phyloP scores from a whole-genome alignment of 257 asterid genomes.

The Primulina tabacum region DNA sequence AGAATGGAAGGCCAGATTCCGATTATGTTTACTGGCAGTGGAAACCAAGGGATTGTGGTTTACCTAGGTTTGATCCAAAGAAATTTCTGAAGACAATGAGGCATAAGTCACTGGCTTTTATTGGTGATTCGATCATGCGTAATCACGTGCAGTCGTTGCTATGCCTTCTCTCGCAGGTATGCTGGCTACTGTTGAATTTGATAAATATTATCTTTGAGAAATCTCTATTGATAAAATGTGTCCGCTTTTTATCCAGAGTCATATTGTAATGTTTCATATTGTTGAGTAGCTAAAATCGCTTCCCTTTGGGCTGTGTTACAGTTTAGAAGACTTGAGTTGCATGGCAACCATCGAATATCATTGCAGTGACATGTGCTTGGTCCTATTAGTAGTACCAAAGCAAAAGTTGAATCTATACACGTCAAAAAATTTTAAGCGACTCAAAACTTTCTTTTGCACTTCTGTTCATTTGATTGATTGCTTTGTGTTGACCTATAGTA shows the following conservation, averaged over 20 bases:
- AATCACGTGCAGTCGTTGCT: conserved; percentile 78
- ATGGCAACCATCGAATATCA: not conserved
- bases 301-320: not conserved
- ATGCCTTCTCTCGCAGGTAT: conserved; percentile 74
- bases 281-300: not conserved
- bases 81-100: conserved; percentile 67
- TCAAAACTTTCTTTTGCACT: not conserved
- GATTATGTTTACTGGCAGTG: conserved; percentile 80
- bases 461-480: not conserved
- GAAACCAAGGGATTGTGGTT: conserved; percentile 68
- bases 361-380: not conserved
- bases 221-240: too few relatives aligned
- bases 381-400: not conserved
- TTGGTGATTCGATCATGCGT: conserved; percentile 83
- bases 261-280: too few relatives aligned
- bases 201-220: too few relatives aligned
- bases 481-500: not conserved
- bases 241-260: too few relatives aligned
- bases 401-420: too few relatives aligned
- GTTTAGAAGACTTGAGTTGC: not conserved
- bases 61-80: conserved; percentile 52
- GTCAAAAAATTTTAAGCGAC: not conserved
- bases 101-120: conserved; percentile 59
- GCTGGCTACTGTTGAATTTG: not conserved
- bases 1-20: conserved; percentile 66